A percentile compares a stretch with the other conserved stretches of the same genome.
Conservation (phyloP, 2,329 filamentous ascomycete species). For the Hypocreales sp. region DNA sequence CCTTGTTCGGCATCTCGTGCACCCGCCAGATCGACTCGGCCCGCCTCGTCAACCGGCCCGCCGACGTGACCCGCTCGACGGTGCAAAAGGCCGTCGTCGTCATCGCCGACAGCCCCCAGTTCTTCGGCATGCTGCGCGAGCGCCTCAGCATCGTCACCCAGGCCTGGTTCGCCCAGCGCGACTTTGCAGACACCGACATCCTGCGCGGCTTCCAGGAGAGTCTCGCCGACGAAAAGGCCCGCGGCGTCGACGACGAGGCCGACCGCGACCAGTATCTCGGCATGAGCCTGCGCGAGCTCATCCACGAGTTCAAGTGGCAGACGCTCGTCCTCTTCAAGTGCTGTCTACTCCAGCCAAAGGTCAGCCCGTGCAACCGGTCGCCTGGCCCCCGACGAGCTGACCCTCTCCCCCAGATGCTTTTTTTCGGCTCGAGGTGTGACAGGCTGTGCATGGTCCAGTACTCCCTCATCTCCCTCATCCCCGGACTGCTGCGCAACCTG, state of each 20-base stretch:
- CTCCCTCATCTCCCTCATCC: conserved; percentile 87
- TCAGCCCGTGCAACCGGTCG: too few species aligned
- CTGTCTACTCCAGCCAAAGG: conserved; percentile 86
- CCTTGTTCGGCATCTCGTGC: conserved; percentile 90
- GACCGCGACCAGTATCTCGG: conserved; percentile 81
- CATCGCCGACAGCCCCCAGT: conserved; percentile 78
- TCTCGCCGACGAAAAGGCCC: conserved; percentile 49
- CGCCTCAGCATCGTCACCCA: conserved; percentile 80
- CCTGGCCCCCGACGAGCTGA: conserved; percentile 1
- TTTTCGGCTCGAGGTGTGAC: conserved; percentile 95
- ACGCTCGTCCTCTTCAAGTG: conserved; percentile 90
- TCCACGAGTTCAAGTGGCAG: conserved; percentile 90
- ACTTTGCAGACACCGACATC: conserved; percentile 87
- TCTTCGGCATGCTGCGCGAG: conserved; percentile 81
- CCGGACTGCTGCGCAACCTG: conserved; percentile 78
- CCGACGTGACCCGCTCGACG: conserved; percentile 90
- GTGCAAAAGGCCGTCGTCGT: conserved; percentile 98
- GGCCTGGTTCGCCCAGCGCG: conserved; percentile 90
- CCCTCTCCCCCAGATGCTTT: conserved; percentile 67
- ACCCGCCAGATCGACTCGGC: conserved; percentile 79
- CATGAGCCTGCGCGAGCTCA: conserved; percentile 74
- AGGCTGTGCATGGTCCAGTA: conserved; percentile 97
- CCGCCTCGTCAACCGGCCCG: conserved; percentile 58
- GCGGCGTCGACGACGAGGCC: conserved; percentile 46
- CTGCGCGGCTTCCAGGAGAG: conserved; percentile 83